Base-by-base conservation (phyloP, 1,284 basidiomycete genomes). In the Cutaneotrichosporon cutaneum region DNA sequence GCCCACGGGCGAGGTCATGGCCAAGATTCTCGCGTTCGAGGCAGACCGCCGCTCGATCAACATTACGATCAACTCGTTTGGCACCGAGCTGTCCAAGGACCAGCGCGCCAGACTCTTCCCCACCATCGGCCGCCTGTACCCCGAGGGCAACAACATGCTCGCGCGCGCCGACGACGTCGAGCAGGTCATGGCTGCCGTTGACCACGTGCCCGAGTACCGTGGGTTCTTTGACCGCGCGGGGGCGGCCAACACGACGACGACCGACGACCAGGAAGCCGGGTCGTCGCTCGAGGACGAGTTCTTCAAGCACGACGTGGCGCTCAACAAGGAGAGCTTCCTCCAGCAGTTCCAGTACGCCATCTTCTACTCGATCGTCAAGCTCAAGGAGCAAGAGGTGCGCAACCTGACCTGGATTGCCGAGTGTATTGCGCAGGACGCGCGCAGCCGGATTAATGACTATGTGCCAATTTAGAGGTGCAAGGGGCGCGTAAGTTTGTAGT, bases 61-160 rank as follows among this genome's bases (percentile, higher is more conserved):
- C 82, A 98, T 99, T 80, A 97, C 96, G 36, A 92, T 99, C 84
- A 99, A 99, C 84, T 98, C 95, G 26, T 96, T 99, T 78, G 90
- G 90, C 68, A 98, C 96, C 11, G 91, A 92, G 72, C 85, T 99
- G 61, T 85, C 89, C 48, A 99, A 99, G 79, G 95, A 99, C 75
- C 89, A 94, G 73, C 90, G 96, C 36, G 93, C 94, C n/a, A 88
- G 89, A 68, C 86, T 99, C 48, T 99, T 96, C 85, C 96, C 96
- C 7, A 85, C 88, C 22, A 90, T 99, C 61, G 96, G 96, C 13
- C 86, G 90, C 61, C 85, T 99, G 54, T 99, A 89, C 83, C 96
- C 96, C 0, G 94, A 90, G 68, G 96, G 96, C 55, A 98, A 98
- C 82, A 95, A 96, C 72, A 85, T 87, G 33, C 86, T 99, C 35